Base-by-base conservation (phyloP, 805 yeast genomes). In the Saccharomycopsis guyanensis region DNA sequence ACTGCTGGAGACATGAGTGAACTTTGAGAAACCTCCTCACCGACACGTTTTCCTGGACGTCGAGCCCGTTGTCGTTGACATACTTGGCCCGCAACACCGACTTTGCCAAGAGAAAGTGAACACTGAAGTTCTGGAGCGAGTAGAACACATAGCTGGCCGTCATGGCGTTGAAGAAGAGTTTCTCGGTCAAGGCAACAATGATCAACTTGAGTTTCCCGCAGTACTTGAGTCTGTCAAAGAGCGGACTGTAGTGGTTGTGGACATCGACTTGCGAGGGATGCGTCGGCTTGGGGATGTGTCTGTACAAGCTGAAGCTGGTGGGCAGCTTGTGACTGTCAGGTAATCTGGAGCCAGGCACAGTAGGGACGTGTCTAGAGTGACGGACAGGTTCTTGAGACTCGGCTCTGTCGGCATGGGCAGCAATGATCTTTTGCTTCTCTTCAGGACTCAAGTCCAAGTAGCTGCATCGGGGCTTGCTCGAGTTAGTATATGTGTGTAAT, bases 151-250 rank as follows among this genome's bases (percentile, higher is more conserved):
- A 10, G 13, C 13, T 4, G 6, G 43, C 22, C 10, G 13, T 44
- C 16, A 16, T 13, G 10, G 47, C 42, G 24, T 40, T 40, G 2
- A 40, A 13, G 3, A 44, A 44, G 2, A 38, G n/a, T 38, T 18
- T 25, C 19, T 39, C 38, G 19, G 20, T n/a, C n/a, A 40, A 18
- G 4, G 37, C 16, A 5, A 38, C 8, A n/a, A 39, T 10, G 4
- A 44, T n/a, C 5, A 33, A 15, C 22, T 31, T 27, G 8, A 44
- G 8, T 15, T 23, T 38, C 12, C 37, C 32, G 38, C 32, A 38
- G 18, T 38, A 38, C 16, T 32, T 38, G n/a, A 19, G 10, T 19
- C 45, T 16, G 33, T 38, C 47, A 23, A 44, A 38, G 12, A 40
- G 16, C 16, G 44, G 44, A 19, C 43, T 40, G 20, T 20, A 42